Base-by-base conservation (phyloP, 208 protist genomes). In the Histomonas meleagridis region DNA sequence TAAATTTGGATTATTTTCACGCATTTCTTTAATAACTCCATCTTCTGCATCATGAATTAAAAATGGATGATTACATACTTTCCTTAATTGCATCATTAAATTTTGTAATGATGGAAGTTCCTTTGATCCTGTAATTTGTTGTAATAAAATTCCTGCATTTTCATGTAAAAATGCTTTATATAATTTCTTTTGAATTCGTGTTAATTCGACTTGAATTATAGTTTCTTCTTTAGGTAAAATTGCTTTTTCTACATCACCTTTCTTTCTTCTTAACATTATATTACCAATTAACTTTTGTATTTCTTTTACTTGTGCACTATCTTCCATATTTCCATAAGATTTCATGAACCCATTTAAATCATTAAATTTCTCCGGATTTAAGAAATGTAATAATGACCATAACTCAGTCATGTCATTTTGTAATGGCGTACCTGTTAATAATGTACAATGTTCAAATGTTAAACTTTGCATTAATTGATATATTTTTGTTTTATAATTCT, bases 211-310 rank as follows among this genome's bases (percentile, higher is more conserved):
- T 55, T 70, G 14, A 32, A 97, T 79, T 90, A 97, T 96, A 14
- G 93, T 79, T 69, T 95, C 95, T 57, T 94, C 92, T 91, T 94
- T 78, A 26, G 78, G 69, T 70, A 97, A 97, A 65, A 99, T 96
- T 81, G 94, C 95, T 57, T 98, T 97, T 91, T 99, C 97, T 21
- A 99, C 96, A 48, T 96, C 95, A 38, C 94, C 94, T 92, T 99
- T 99, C 51, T 97, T 96, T 92, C 98, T 95, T 43, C 98, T 3
- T 23, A 90, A 32, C 32, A 90, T 2, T 4, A 21, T 46, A 38
- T 35, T 35, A 7, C 55, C n/a, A 10, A 90, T 26, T 3, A 57
- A 2, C 7, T 48, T 5, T 46, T 91, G 46, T 10, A 69, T 26
- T 72, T 91, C 3, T 16, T 43, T 5, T 23, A 92, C 38, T 1